Evolutionary conservation across 2,329 filamentous ascomycete genomes (phyloP), one percentile per base, ranked within the genome.

Genomic region (Ophiostoma novo-ulmi): DNA sequence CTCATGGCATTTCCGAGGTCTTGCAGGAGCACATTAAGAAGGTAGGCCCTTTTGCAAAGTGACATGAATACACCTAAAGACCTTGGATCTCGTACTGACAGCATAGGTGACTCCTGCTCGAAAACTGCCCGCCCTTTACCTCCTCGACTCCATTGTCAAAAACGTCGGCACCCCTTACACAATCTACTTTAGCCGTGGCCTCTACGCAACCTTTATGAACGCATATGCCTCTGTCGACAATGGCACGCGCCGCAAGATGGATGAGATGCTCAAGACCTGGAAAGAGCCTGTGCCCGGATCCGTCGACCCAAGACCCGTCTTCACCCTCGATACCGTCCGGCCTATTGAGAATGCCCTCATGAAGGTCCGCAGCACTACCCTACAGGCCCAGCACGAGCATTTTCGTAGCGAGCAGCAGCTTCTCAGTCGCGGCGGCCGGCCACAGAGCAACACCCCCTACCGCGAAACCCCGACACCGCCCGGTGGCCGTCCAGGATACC

Each of bases 111-210:
- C 93, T 65, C 93, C 95, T 55, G 86, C 88, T 73, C 94, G 93
- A 80, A 99, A 98, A 78, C 84, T 99, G 2, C 94, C 95, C 22
- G 93, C 95, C n/a, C 85, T 99, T 38, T 99, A 98, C 81, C 92
- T 99, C 74, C 89, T 99, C 77, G 95, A 99, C 81, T 98, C 94
- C 20, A 94, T 99, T 73, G 94, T 97, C 78, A 99, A 99, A 81
- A 98, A 99, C 83, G 93, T 99, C 73, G 95, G 95, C 73, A 97
- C 94, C 0, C 95, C 95, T 8, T 99, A 99, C 80, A 98, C 94
- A 0, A 85, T 98, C 14, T 98, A 97, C 79, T 91, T 99, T 74
- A 93, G 94, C 69, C 90, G 92, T 58, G 94, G 94, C 77, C 87
- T 99, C 55, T 98, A 94, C 80, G 88, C 90, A 75, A 98, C 93